Evolutionary conservation across 129 eudicot genomes (phyloP), one percentile per base, ranked within the genome.

Genomic region (Chrysanthemum seticuspe): DNA sequence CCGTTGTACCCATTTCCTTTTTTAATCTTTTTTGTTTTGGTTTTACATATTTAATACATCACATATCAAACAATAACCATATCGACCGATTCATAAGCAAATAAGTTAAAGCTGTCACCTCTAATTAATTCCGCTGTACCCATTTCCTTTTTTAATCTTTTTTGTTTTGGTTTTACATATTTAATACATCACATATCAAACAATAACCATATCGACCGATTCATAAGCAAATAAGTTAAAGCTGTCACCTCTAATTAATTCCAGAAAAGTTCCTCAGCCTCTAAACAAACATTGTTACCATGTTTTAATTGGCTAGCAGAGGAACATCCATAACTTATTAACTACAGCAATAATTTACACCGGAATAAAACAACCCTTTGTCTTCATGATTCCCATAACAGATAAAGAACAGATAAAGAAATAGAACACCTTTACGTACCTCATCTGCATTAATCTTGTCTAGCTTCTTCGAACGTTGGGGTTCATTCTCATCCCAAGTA

Each of bases 401-500:
- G 9, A 7, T 40, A 40, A 40, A 5, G 23, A 40, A 40, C 47
- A 40, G 9, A 7, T 40, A 40, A 40, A 5, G 23, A 71, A 31
- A 10, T 23, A 57, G 36, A 55, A 25, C 45, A 27, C 12, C 14
- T 7, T 53, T 16, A 69, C 69, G 18, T 57, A 93, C 98, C 91
- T 90, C 88, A 6, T 90, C 92, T 5, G 73, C 83, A 70, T 83
- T 84, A 58, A 87, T 82, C 70, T 84, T 85, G 62, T 97, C 83
- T 84, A 93, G 78, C 65, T 85, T 83, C 86, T 81, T 90, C 21
- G 69, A 66, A 53, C 98, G 97, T 40, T 87, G 92, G n/a, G 97
- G 97, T 71, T 90, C 98, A 67, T 84, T 91, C 52, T 93, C 98
- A 84, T 93, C 98, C 98, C 98, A 93, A 11, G 92, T 87, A 64